Percentiles rank a stretch among this genome's conserved stretches.
Conservation (phyloP, 306 rosid genomes). For the Datisca glomerata region DNA sequence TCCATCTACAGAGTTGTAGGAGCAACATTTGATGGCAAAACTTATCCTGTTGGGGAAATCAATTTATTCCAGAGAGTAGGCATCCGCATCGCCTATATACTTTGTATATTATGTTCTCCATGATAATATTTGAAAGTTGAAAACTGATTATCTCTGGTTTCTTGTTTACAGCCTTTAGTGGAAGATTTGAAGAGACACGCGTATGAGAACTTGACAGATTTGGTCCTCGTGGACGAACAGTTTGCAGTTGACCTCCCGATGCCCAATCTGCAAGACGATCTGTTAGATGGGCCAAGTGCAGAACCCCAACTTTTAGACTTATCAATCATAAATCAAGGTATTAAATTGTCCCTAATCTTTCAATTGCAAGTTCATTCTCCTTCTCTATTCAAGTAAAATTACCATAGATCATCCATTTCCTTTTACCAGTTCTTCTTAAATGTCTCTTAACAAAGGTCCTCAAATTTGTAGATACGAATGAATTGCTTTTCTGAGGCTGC, state of each 20-base stretch:
- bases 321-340: slow-evolving; percentile 25
- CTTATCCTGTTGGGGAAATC: neutral
- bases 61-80: neutral
- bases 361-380: neutral
- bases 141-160: neutral
- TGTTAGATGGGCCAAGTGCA: slow-evolving; percentile 9
- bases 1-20: slow-evolving; percentile 3
- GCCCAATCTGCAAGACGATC: slow-evolving; percentile 9
- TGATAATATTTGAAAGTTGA: neutral
- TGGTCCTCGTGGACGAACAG: slow-evolving; percentile 1
- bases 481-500: neutral
- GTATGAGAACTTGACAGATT: neutral
- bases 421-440: no score
- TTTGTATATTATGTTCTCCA: neutral
- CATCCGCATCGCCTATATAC: neutral
- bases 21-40: neutral
- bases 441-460: no score
- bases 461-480: neutral
- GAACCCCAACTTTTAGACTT: slow-evolving; percentile 8
- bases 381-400: no score
- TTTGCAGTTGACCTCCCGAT: slow-evolving; percentile 5
- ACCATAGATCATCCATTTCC: no score
- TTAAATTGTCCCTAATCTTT: slow-evolving; percentile 3
- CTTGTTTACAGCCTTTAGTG: slow-evolving; percentile 4
- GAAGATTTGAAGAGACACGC: slow-evolving; percentile 3